Evolutionary conservation across 805 yeast genomes (phyloP), one percentile per base, ranked within the genome.

Genomic region (Nakazawaea siamensis): DNA sequence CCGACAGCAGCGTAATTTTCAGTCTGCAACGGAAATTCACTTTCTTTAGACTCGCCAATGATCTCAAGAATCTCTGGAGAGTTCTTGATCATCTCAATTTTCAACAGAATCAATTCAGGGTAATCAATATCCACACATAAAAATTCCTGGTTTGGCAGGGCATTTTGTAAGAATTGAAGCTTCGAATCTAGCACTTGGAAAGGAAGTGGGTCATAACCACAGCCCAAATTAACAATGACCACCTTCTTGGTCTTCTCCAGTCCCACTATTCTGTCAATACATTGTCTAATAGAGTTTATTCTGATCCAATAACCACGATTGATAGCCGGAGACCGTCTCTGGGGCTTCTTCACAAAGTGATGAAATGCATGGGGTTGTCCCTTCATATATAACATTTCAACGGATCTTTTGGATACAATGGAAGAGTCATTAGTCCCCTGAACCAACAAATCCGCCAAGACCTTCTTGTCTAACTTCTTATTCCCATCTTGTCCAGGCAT

Each of bases 401-500:
- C 94, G 1, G 92, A 81, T 42, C 92, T 57, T 47, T 83, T 83
- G 2, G 92, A 81, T 1, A 81, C 87, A 32, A 84, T 83, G 0
- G 94, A 83, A 6, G 86, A 81, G 46, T 79, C 81, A 49, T 84
- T 83, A 3, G 94, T 83, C 3, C 85, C 87, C 55, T 83, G 94
- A n/a, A 83, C 76, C 19, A 80, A 78, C 21, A 74, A 54, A 52
- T 80, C 87, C 24, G 73, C 72, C 45, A 66, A 72, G 17, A 62
- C 59, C 43, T 66, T 68, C 27, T 66, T 60, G 24, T 74, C 73
- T 35, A 60, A 66, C 10, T 40, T 37, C 33, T 52, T 55, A 28
- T 35, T 44, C 21, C 42, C 4, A n/a, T 31, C 24, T 11, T n/a
- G n/a, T n/a, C n/a, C n/a, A n/a, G n/a, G n/a, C n/a, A n/a, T n/a